Conservation (phyloP, 2,329 filamentous ascomycete species). For the Cyphellophora europaea region DNA sequence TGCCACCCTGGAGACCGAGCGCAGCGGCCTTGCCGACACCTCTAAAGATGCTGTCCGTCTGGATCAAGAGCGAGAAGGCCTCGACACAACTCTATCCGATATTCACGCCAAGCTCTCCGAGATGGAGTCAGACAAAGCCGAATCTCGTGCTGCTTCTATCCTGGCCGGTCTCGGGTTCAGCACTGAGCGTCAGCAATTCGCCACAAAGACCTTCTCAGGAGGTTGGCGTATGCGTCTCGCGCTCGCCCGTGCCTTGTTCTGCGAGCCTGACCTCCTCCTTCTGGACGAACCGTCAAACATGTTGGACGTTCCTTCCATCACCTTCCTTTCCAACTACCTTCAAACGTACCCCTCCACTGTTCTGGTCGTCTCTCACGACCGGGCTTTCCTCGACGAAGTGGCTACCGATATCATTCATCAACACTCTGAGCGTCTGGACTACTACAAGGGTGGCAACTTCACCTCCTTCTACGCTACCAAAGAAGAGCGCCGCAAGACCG, state of each 20-base stretch:
- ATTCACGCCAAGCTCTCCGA: constrained; percentile 86
- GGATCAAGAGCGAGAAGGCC: constrained; percentile 78
- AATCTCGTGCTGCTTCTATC: constrained; percentile 90
- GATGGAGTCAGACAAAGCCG: constrained; percentile 99
- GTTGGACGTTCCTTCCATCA: constrained; percentile 99
- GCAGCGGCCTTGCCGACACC: constrained; percentile 77
- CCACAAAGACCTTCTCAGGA: constrained; percentile 97
- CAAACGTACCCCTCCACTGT: constrained; percentile 91
- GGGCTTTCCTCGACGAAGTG: constrained; percentile 96
- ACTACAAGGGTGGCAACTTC: constrained; percentile 97
- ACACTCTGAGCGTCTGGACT: constrained; percentile 92
- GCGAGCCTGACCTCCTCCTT: constrained; percentile 88
- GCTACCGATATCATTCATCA: constrained; percentile 99
- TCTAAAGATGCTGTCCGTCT: constrained; percentile 78
- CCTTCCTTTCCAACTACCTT: constrained; percentile 92
- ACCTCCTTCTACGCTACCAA: constrained; percentile 95
- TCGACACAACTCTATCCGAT: constrained; percentile 84
- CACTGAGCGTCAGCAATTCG: constrained; percentile 77
- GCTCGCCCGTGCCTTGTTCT: constrained; percentile 89
- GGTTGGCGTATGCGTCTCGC: constrained; percentile 99
- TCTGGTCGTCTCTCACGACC: constrained; percentile 94
- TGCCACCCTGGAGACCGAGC: constrained; percentile 65
- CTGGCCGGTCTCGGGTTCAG: constrained; percentile 96
- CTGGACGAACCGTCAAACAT: constrained; percentile 99
- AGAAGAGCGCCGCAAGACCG: constrained; percentile 93